Evolutionary conservation across 495 filamentous ascomycete genomes (phyloP).

Genomic region (Xanthoparmelia taractica): DNA sequence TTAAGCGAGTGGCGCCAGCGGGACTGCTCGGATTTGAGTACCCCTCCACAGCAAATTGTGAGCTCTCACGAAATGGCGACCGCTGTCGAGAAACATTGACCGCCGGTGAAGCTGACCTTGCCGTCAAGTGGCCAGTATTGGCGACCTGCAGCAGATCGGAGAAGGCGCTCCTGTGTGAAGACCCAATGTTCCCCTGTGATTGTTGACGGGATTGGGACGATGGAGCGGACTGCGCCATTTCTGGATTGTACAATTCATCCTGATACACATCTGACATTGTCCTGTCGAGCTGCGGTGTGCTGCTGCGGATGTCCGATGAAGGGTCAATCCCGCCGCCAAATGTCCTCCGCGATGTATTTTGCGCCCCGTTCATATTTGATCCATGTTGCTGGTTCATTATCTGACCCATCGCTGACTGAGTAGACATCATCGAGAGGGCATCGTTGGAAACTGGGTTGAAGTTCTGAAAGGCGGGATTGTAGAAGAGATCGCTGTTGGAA

Average conservation of each 20-base stretch:
- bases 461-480: constrained; percentile 40
- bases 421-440: constrained; percentile 35
- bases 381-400: constrained; percentile 50
- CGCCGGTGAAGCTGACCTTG: constrained; percentile 50
- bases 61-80: constrained; percentile 77
- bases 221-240: constrained; percentile 45
- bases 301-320: constrained; percentile 30
- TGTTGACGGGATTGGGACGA: constrained; percentile 37
- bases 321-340: constrained; percentile 40
- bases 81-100: constrained; percentile 51
- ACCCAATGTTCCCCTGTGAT: constrained; percentile 36
- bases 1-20: constrained; percentile 35
- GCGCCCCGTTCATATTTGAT: constrained; percentile 47
- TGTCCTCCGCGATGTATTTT: constrained; percentile 42
- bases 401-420: constrained; percentile 48
- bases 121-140: constrained; percentile 62
- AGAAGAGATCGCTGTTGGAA: constrained; percentile 25
- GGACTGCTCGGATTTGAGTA: constrained; percentile 28
- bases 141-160: constrained; percentile 68
- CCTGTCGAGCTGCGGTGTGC: constrained; percentile 70
- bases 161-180: constrained; percentile 58
- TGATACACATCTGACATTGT: constrained; percentile 79
- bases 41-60: constrained; percentile 48
- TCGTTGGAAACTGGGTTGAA: constrained; percentile 36
- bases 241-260: constrained; percentile 78